Evolutionary conservation across 176 grass and related monocot species (phyloP).

Genomic region (Pontederia paniculata): DNA sequence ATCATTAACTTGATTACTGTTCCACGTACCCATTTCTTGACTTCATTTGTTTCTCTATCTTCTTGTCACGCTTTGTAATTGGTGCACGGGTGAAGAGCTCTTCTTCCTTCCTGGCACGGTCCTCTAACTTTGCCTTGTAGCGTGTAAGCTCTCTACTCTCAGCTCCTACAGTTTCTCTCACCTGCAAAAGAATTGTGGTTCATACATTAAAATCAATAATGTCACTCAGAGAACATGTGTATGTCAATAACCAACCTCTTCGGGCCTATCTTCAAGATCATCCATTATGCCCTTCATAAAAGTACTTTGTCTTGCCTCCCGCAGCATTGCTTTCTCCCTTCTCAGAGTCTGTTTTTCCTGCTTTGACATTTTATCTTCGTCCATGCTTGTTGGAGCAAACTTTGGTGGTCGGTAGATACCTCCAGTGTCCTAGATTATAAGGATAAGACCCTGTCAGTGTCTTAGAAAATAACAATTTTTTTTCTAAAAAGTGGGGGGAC

Average conservation of each 20-base stretch:
- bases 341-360: slow-evolving; percentile 43
- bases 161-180: slow-evolving; percentile 52
- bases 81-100: slow-evolving; percentile 67
- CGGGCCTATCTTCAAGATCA: slow-evolving; percentile 51
- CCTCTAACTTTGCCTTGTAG: slow-evolving; percentile 55
- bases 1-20: background rate
- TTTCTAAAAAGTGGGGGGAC: no score
- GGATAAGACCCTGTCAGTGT: no score
- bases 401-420: slow-evolving; percentile 64
- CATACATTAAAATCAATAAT: background rate
- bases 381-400: slow-evolving; percentile 54
- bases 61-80: slow-evolving; percentile 63
- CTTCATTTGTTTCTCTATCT: slow-evolving; percentile 47
- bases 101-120: slow-evolving; percentile 56
- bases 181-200: slow-evolving; percentile 26
- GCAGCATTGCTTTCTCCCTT: slow-evolving; percentile 50
- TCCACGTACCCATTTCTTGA: slow-evolving; percentile 54
- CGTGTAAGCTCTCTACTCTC: slow-evolving; percentile 64
- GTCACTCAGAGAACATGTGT: background rate
- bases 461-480: no score
- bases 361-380: slow-evolving; percentile 60
- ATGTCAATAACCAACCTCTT: slow-evolving; percentile 55
- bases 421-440: slow-evolving; percentile 31
- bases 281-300: slow-evolving; percentile 61
- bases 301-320: slow-evolving; percentile 58